Base-by-base conservation (phyloP, 169 alveolate genomes). In the Plasmodium vivax region DNA sequence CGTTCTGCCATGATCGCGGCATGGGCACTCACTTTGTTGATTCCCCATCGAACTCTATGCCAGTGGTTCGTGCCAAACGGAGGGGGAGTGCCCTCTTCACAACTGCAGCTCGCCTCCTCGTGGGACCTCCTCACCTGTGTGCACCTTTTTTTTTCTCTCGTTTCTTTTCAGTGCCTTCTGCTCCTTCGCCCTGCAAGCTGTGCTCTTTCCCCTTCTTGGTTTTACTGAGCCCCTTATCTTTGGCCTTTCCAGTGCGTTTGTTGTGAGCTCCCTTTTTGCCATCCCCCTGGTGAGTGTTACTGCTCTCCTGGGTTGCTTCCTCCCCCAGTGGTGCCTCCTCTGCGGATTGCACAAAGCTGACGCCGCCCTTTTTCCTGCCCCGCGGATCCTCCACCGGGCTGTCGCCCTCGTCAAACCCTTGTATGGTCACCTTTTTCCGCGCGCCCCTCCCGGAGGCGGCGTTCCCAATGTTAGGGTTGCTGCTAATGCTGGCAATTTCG, bases 401-500 rank as follows among this genome's bases (percentile, higher is more conserved):
- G 32, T 88, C 19, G 23, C 34, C 36, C 72, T 88, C 54, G 5
- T 58, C 47, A 14, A 38, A 14, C n/a, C 82, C 94, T 32, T 77
- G 91, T 58, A 88, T 88, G 34, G 94, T 88, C 10, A 88, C 94
- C 34, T 38, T 79, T 58, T 56, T 79, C 34, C 27, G 47, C 71
- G 56, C 47, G 8, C 71, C 41, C 72, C 83, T 54, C 43, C 47
- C 30, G 4, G 51, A 88, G 10, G 58, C 9, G 6, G 14, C 2
- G 3, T 45, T 19, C 41, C 36, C 62, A 34, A 56, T 43, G 30
- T 87, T 47, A 4, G 80, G 32, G 32, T 81, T 62, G 75, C 84
- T 92, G 54, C 32, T 82, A 32, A 47, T 14, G 12, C 58, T 47
- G 16, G 41, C 45, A 2, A 62, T 80, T 3, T 47, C 79, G 12